Conservation (phyloP, 139 green algal genomes). For the Pseudopediastrum boryanum region DNA sequence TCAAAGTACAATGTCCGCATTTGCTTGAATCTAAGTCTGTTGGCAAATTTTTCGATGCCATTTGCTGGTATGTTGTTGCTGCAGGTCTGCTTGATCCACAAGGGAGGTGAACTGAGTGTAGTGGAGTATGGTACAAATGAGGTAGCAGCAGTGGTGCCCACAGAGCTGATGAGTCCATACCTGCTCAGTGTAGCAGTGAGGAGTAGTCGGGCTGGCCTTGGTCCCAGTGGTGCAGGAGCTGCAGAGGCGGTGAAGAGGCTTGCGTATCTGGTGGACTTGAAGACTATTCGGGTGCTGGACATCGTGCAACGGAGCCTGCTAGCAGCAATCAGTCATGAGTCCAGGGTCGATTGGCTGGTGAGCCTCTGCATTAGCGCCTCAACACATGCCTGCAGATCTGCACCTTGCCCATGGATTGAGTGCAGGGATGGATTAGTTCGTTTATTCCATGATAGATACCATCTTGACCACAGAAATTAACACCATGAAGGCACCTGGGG, state of each 20-base stretch:
- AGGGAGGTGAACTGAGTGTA: conserved; percentile 74
- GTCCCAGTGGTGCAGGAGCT: no score
- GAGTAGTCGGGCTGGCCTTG: conserved; percentile 4
- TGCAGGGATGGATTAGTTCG: no score
- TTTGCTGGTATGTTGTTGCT: no score
- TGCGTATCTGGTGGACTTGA: conserved; percentile 82
- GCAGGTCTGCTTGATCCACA: conserved; percentile 80
- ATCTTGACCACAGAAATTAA: no score
- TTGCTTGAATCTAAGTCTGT: no score
- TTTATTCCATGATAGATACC: no score
- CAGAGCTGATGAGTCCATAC: conserved; percentile 78
- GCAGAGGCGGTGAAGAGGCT: conserved; percentile 58
- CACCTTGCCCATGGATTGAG: no score
- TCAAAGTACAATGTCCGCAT: no score
- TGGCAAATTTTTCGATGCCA: no score
- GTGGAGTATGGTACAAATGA: conserved; percentile 73
- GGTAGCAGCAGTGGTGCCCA: conserved; percentile 71
- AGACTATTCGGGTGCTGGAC: conserved; percentile 81
- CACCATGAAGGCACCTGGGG: no score
- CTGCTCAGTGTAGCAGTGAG: conserved; percentile 67
- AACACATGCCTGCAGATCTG: no score
- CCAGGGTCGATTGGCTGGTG: conserved; percentile 77
- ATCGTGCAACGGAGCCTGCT: conserved; percentile 49
- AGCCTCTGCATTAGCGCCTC: no score
- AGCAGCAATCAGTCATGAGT: conserved; percentile 74